phyloP scores from a whole-genome alignment of 495 filamentous ascomycete genomes.

The Stereocaulon alpinum region DNA sequence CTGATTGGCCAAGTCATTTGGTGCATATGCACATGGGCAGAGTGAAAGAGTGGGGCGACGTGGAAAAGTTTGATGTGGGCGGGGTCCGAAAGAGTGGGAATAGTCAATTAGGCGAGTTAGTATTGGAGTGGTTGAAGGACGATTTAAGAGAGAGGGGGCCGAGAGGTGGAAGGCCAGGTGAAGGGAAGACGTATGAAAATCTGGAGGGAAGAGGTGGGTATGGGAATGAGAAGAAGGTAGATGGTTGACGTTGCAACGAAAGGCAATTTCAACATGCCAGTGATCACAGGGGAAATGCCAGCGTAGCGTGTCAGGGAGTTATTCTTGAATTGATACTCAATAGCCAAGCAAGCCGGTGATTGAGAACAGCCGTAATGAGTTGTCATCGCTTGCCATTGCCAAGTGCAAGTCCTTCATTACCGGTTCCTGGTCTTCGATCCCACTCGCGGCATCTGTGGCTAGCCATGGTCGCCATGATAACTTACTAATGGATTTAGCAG shows the following conservation, averaged over 20 bases:
- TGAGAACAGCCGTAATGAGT: slow-evolving; percentile 62
- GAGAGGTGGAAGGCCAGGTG: slow-evolving; percentile 46
- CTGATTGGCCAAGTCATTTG: slow-evolving; percentile 86
- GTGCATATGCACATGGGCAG: slow-evolving; percentile 86
- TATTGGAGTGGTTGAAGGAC: slow-evolving; percentile 74
- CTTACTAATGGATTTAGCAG: slow-evolving; percentile 64
- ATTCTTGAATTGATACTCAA: neutral
- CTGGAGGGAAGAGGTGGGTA: slow-evolving; percentile 68
- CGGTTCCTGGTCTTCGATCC: slow-evolving; percentile 19
- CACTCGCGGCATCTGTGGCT: slow-evolving; percentile 15
- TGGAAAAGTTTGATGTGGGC: slow-evolving; percentile 45
- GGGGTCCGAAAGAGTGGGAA: slow-evolving; percentile 48
- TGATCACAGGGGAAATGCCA: too few relatives aligned
- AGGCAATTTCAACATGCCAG: slow-evolving; percentile 17
- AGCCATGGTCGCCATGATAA: slow-evolving; percentile 62
- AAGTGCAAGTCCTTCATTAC: slow-evolving; percentile 36
- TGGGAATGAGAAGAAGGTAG: slow-evolving; percentile 55
- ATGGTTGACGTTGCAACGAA: neutral
- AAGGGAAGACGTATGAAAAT: slow-evolving; percentile 61
- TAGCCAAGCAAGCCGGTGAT: slow-evolving; percentile 27
- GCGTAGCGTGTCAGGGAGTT: neutral
- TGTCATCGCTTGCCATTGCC: slow-evolving; percentile 76
- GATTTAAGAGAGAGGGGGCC: slow-evolving; percentile 77
- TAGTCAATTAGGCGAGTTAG: slow-evolving; percentile 69
- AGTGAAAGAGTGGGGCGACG: slow-evolving; percentile 72